A percentile compares a stretch with the other conserved stretches of the same genome.
Conservation (phyloP, 306 rosid species). For the Senna siamea region DNA sequence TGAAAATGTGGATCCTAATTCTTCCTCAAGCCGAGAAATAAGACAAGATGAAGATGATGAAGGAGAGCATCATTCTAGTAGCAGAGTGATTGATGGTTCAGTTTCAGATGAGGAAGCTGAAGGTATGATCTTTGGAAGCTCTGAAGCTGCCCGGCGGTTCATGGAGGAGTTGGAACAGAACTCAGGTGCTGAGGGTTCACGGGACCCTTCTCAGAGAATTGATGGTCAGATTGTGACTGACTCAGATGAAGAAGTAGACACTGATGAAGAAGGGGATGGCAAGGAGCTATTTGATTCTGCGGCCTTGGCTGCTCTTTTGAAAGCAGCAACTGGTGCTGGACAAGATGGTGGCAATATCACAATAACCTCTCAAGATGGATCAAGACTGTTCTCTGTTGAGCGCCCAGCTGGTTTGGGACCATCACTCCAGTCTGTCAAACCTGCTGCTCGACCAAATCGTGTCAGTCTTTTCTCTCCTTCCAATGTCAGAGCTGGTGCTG, state of each 20-base stretch:
- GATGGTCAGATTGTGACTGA: slow-evolving; percentile 93
- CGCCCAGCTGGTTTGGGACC: slow-evolving; percentile 98
- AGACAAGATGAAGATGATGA: slow-evolving; percentile 46
- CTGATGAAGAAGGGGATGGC: slow-evolving; percentile 88
- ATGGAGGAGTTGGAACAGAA: slow-evolving; percentile 73
- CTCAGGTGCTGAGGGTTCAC: slow-evolving; percentile 58
- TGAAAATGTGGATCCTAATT: slow-evolving; percentile 35
- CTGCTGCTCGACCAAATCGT: slow-evolving; percentile 62
- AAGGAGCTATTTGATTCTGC: slow-evolving; percentile 92
- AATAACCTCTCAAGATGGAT: slow-evolving; percentile 83
- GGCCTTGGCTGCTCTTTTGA: slow-evolving; percentile 91
- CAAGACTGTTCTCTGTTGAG: slow-evolving; percentile 93
- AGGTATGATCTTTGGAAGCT: slow-evolving; percentile 64
- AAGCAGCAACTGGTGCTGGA: slow-evolving; percentile 81
- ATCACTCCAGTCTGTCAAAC: slow-evolving; percentile 74
- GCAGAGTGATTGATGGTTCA: slow-evolving; percentile 52
- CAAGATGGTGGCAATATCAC: slow-evolving; percentile 81
- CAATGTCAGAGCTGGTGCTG: slow-evolving; percentile 45
- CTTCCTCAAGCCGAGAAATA: slow-evolving; percentile 35
- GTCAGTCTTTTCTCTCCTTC: slow-evolving; percentile 57
- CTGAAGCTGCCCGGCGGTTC: slow-evolving; percentile 68
- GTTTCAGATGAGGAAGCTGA: slow-evolving; percentile 64
- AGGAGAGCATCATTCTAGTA: slow-evolving; percentile 39
- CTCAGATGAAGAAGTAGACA: slow-evolving; percentile 81
- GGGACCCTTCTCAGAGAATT: slow-evolving; percentile 62